phyloP scores from a whole-genome alignment of 225 moss, liverwort and hornwort species.

The Physcomitrellopsis africana region DNA sequence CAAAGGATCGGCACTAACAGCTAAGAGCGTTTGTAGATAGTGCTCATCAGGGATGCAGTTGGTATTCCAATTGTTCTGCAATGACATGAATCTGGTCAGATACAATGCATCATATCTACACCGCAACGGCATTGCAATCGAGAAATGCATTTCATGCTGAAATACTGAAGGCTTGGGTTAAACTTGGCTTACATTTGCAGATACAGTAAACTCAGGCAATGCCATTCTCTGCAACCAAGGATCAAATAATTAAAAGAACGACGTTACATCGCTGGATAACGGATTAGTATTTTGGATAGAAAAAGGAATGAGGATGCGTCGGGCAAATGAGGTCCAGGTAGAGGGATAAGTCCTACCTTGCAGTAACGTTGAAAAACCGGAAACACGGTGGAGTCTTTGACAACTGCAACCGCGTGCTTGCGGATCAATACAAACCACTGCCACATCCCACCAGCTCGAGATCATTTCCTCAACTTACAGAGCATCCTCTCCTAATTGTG shows the following conservation, averaged over 20 bases:
- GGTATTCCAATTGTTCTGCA: conserved; percentile 58
- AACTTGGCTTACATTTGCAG: conserved; percentile 50
- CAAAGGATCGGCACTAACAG: conserved; percentile 59
- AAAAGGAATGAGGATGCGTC: conserved; percentile 8
- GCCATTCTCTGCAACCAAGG: conserved; percentile 76
- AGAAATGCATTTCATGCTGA: background rate
- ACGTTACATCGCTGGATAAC: background rate
- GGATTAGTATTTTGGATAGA: conserved; percentile 8
- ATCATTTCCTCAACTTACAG: background rate
- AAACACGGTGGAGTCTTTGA: conserved; percentile 61
- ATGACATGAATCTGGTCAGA: conserved; percentile 16
- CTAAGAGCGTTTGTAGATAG: conserved; percentile 88
- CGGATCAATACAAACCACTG: conserved; percentile 98
- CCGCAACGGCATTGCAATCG: background rate
- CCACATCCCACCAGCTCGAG: conserved; percentile 31
- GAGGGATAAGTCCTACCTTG: conserved; percentile 52
- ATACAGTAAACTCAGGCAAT: conserved; percentile 82
- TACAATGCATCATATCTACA: background rate
- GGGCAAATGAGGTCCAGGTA: background rate
- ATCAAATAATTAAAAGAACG: background rate
- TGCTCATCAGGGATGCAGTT: conserved; percentile 99
- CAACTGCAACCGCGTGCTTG: conserved; percentile 84
- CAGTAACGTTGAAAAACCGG: conserved; percentile 80
- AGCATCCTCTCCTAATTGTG: background rate
- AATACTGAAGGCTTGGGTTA: background rate